A percentile compares a stretch with the other conserved stretches of the same genome.
These are phyloP conservation scores for Liriodendron chinense DNA, from an alignment of 164 flowering plant species.

Conservation along the genomic window DNA sequence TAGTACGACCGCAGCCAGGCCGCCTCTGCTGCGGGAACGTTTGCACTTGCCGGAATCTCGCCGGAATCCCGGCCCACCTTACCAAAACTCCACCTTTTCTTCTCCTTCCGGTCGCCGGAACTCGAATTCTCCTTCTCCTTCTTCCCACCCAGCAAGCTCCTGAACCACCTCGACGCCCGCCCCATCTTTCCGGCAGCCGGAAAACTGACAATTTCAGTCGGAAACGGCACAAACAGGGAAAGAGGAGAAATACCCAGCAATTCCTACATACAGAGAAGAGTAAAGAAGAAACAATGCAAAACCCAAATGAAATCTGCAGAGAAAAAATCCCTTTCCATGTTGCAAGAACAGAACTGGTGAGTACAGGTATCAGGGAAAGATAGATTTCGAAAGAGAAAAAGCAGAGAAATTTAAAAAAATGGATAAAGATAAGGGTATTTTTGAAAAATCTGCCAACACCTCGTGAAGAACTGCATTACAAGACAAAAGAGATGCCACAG, in stretches of 20 bases:
- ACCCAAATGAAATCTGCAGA: slow-evolving; percentile 7
- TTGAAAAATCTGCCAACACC: slow-evolving; percentile 43
- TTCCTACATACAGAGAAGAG: neutral
- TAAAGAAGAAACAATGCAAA: neutral
- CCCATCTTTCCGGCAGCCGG: slow-evolving; percentile 51
- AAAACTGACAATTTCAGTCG: neutral
- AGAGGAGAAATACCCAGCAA: neutral
- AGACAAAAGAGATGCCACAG: slow-evolving; percentile 57
- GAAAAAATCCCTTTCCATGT: neutral
- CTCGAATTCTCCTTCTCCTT: slow-evolving; percentile 30
- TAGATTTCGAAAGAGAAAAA: neutral
- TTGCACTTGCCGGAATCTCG: slow-evolving; percentile 13
- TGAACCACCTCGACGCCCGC: slow-evolving; percentile 67
- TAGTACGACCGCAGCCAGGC: slow-evolving; percentile 48
- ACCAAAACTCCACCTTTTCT: slow-evolving; percentile 67
- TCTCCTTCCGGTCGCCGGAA: slow-evolving; percentile 35
- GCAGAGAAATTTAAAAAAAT: neutral
- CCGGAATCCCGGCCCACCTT: slow-evolving; percentile 33
- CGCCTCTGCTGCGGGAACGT: slow-evolving; percentile 12
- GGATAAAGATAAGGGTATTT: slow-evolving; percentile 17
- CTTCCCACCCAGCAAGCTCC: slow-evolving; percentile 54
- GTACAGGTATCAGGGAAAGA: neutral
- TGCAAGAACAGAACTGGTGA: neutral
- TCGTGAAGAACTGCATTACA: slow-evolving; percentile 66
- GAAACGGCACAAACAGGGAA: neutral